Percentiles rank a stretch among this genome's conserved stretches.
Conservation (phyloP, 2,329 filamentous ascomycete genomes). For the Fusarium pseudograminearum region DNA sequence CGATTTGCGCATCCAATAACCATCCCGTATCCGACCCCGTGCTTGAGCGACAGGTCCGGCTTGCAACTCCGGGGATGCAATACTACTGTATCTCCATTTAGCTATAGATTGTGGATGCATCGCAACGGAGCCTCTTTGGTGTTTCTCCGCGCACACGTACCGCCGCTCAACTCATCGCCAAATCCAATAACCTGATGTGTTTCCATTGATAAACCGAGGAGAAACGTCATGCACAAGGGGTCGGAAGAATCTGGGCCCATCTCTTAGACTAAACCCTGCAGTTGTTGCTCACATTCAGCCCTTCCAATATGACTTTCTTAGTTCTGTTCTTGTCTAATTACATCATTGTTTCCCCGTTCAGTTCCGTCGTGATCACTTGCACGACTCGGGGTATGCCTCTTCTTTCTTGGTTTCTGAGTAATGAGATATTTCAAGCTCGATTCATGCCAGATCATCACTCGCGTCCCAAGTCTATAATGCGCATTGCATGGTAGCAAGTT, state of each 20-base stretch:
- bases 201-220: slow-evolving; percentile 32
- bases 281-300: not conserved
- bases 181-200: slow-evolving; percentile 23
- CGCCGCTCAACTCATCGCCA: slow-evolving; percentile 13
- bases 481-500: slow-evolving; percentile 5
- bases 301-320: not conserved
- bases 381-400: slow-evolving; percentile 2
- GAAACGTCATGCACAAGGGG: slow-evolving; percentile 31
- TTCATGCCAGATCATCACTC: not conserved
- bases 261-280: slow-evolving; percentile 3
- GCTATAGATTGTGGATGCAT: slow-evolving; percentile 22
- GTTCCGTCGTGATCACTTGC: slow-evolving; percentile 14
- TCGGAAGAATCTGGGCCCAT: slow-evolving; percentile 8
- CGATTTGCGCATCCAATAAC: slow-evolving; percentile 48
- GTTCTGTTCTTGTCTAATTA: not conserved
- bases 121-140: slow-evolving; percentile 23
- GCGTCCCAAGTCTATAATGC: not conserved
- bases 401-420: slow-evolving; percentile 12
- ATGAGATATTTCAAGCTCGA: not conserved
- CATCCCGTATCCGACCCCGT: slow-evolving; percentile 48
- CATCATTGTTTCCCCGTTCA: slow-evolving; percentile 21
- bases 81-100: slow-evolving; percentile 23
- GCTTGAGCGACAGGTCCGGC: slow-evolving; percentile 50
- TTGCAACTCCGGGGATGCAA: slow-evolving; percentile 18
- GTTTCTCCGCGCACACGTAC: slow-evolving; percentile 20